Conservation (phyloP, 2,329 filamentous ascomycete species). For the Raffaelea arxii region DNA sequence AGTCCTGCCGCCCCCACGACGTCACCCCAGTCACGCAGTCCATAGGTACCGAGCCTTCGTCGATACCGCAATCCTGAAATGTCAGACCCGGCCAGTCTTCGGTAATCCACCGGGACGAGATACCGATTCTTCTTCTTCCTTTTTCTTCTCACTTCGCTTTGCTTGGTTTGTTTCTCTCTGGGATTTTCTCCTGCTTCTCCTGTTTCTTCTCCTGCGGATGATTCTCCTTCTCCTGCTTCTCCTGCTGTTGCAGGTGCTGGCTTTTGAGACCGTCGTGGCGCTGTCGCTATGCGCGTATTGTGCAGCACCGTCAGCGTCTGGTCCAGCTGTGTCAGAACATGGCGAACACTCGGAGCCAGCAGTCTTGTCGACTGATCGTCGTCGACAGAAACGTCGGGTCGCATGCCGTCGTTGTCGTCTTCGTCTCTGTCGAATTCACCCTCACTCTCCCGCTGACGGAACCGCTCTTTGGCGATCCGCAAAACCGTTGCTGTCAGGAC, state of each 20-base stretch:
- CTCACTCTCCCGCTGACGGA: slow-evolving; percentile 20
- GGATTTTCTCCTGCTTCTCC: neutral
- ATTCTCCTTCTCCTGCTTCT: slow-evolving; percentile 5
- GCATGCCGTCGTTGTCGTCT: neutral
- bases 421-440: neutral
- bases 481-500: slow-evolving; percentile 58
- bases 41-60: neutral
- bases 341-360: slow-evolving; percentile 58
- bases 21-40: slow-evolving; percentile 71
- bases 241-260: neutral
- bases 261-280: neutral
- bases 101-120: no score
- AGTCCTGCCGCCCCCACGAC: slow-evolving; percentile 70
- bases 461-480: slow-evolving; percentile 57
- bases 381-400: slow-evolving; percentile 52
- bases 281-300: slow-evolving; percentile 44
- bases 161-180: no score
- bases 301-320: slow-evolving; percentile 61
- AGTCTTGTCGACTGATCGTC: slow-evolving; percentile 58
- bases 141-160: neutral
- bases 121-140: neutral
- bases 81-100: neutral
- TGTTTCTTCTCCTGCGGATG: slow-evolving; percentile 3
- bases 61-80: neutral
- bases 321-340: slow-evolving; percentile 62